Conservation (phyloP, 2,329 filamentous ascomycete species). For the Paracamarosporium sp. region DNA sequence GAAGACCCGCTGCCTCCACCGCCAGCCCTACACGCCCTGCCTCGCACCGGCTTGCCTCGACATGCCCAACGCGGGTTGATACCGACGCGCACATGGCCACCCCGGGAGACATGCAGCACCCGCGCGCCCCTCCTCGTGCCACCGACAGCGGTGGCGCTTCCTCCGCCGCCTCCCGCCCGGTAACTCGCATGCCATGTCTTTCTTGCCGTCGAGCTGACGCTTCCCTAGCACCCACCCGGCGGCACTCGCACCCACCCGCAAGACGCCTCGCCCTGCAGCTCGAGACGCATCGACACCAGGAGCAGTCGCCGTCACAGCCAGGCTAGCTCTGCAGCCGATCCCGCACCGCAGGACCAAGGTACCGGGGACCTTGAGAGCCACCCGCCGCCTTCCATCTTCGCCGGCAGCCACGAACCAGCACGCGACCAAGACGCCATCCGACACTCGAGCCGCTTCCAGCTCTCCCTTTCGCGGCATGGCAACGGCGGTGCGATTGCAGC, state of each 20-base stretch:
- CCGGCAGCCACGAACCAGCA: background rate
- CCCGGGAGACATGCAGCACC: no score
- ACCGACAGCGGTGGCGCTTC: no score
- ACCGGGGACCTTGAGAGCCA: background rate
- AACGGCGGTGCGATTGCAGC: background rate
- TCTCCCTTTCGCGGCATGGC: background rate
- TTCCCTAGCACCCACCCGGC: background rate
- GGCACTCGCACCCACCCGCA: background rate
- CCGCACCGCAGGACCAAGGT: slow-evolving; percentile 6
- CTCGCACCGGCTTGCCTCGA: no score
- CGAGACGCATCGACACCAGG: background rate
- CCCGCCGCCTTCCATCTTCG: background rate
- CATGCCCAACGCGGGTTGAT: no score
- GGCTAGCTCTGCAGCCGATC: slow-evolving; percentile 1
- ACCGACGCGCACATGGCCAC: no score
- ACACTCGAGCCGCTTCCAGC: background rate
- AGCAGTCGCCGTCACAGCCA: background rate
- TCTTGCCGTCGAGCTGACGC: background rate
- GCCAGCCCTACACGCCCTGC: background rate
- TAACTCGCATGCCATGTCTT: no score
- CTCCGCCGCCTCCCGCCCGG: background rate
- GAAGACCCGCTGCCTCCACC: background rate
- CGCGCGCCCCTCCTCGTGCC: no score
- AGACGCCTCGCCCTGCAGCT: background rate
- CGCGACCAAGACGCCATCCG: background rate